Evolutionary conservation across 768 basidiomycete genomes (phyloP).

Genomic region (Boletus subcaerulescens): DNA sequence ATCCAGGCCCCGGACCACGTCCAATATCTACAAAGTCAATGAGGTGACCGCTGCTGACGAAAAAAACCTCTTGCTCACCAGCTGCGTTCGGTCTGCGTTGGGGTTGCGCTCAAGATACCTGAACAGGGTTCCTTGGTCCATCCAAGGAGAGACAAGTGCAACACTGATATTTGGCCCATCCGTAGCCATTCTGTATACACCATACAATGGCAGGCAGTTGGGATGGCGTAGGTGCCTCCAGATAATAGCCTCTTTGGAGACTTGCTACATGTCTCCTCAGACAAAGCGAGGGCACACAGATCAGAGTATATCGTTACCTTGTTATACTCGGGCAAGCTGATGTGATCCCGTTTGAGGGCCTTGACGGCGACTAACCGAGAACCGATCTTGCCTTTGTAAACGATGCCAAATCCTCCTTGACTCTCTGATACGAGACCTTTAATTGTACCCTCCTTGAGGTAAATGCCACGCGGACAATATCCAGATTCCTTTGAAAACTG

Average conservation of each 20-base stretch:
- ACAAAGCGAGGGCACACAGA: not conserved
- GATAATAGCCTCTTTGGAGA: slow-evolving; percentile 32
- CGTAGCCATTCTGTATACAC: slow-evolving; percentile 21
- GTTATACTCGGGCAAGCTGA: not conserved
- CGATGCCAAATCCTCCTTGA: slow-evolving; percentile 22
- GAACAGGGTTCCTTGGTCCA: slow-evolving; percentile 32
- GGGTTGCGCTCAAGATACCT: slow-evolving; percentile 29
- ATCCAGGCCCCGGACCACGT: slow-evolving; percentile 41
- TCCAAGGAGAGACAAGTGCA: slow-evolving; percentile 40
- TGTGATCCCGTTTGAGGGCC: not conserved
- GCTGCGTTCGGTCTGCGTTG: slow-evolving; percentile 20
- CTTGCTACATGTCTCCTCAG: slow-evolving; percentile 8
- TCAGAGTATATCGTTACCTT: slow-evolving; percentile 15
- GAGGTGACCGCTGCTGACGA: not conserved
- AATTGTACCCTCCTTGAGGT: slow-evolving; percentile 6
- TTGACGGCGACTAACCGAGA: slow-evolving; percentile 32
- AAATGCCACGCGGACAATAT: slow-evolving; percentile 18
- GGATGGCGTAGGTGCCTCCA: slow-evolving; percentile 36
- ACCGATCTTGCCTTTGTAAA: slow-evolving; percentile 17
- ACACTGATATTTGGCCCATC: slow-evolving; percentile 14
- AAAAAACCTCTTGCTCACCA: slow-evolving; percentile 28
- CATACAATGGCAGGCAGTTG: slow-evolving; percentile 37
- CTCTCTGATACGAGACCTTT: not conserved
- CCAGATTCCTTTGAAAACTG: slow-evolving; percentile 17
- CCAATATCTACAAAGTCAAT: slow-evolving; percentile 34